Base-by-base conservation (phyloP, 495 filamentous ascomycete species). In the Platismatia glauca region DNA sequence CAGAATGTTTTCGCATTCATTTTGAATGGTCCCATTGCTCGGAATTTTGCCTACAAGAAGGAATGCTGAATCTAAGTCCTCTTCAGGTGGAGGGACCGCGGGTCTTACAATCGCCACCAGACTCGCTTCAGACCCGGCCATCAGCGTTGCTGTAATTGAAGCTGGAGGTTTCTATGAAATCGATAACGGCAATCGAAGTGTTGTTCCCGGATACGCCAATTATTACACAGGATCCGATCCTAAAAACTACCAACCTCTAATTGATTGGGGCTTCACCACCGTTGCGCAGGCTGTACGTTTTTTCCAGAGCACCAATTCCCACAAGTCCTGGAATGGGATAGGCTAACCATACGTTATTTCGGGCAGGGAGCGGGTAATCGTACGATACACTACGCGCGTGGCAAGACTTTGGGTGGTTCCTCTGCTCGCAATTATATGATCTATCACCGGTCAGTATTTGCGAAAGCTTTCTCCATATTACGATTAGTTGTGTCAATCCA, bases 81-180 rank as follows among this genome's bases (percentile, higher is more conserved):
- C n/a, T n/a, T n/a, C n/a, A 2, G 83, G 83, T 12, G 83, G 82
- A 37, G 83, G 83, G 4, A 85, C 74, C 0, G 78, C 78, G 0
- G 83, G 83, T 1, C 69, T 77, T 9, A 68, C 74, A 2, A 64
- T 85, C 3, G 83, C 81, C 7, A 73, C 73, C 1, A 72, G 83
- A 15, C 70, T 85, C 4, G 75, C 76, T 3, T 67, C 76, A 59
- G 61, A 72, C 35, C 62, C 68, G 0, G 68, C 61, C 20, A 59
- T 71, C 48, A 70, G 50, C 7, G 77, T 82, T 5, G 79, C 77
- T 1, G 69, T 86, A 8, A 69, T 87, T 18, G 84, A 87, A 71
- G 83, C 84, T 5, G 84, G 84, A 13, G 76, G 75, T 0, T 73
- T 78, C 59, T 86, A 85, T 60, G 77, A 86, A 66, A 18, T 52